Conservation (phyloP, 2,329 filamentous ascomycete genomes). For the Stachybotrys echinatus region DNA sequence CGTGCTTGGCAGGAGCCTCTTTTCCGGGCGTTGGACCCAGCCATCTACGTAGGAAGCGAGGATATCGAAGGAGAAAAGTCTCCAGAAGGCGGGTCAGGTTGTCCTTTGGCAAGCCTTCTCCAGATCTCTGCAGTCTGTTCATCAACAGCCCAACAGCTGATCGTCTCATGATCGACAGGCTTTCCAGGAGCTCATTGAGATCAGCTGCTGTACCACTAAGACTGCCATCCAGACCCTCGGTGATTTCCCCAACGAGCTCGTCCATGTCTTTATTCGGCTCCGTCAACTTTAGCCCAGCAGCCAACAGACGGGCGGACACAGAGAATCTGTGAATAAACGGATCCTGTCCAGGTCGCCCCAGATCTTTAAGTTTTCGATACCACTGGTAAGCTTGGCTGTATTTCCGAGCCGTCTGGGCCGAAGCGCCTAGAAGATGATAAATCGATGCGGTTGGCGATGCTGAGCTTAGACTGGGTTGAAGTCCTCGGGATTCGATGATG, state of each 20-base stretch:
- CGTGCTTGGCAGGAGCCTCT: slow-evolving; percentile 48
- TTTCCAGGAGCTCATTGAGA: slow-evolving; percentile 55
- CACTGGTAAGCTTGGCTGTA: slow-evolving; percentile 50
- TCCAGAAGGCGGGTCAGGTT: slow-evolving; percentile 39
- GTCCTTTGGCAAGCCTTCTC: slow-evolving; percentile 5
- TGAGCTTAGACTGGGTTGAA: slow-evolving; percentile 28
- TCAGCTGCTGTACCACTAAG: slow-evolving; percentile 55
- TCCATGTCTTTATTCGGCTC: slow-evolving; percentile 30
- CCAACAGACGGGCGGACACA: slow-evolving; percentile 48
- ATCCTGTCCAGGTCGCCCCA: slow-evolving; percentile 32
- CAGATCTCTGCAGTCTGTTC: slow-evolving; percentile 14
- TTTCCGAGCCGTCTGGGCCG: slow-evolving; percentile 39
- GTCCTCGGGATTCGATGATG: slow-evolving; percentile 26
- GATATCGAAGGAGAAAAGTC: slow-evolving; percentile 51
- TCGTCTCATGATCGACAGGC: slow-evolving; percentile 50
- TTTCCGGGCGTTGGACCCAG: slow-evolving; percentile 51
- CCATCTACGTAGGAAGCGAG: slow-evolving; percentile 57
- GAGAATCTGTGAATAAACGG: slow-evolving; percentile 47
- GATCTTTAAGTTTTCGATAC: slow-evolving; percentile 40
- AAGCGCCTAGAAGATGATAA: slow-evolving; percentile 47
- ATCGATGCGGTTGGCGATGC: slow-evolving; percentile 40
- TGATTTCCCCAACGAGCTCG: slow-evolving; percentile 39
- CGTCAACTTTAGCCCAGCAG: slow-evolving; percentile 45
- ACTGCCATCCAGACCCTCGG: slow-evolving; percentile 51
- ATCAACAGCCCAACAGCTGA: slow-evolving; percentile 45